phyloP scores from a whole-genome alignment of 2,329 filamentous ascomycete genomes.

The Diaporthe helianthi region DNA sequence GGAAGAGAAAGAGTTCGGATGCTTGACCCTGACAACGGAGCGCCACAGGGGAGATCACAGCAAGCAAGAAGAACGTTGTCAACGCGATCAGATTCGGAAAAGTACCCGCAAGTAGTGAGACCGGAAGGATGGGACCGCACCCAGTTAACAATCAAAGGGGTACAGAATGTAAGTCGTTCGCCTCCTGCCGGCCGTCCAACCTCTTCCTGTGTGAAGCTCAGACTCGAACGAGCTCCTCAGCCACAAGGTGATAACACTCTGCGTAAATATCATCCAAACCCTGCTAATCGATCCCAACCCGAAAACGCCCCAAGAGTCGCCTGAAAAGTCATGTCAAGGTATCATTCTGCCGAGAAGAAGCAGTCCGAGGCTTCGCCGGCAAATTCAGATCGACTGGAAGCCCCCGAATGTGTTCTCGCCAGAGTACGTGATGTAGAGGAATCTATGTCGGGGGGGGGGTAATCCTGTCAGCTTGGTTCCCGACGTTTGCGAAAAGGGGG shows the following conservation, averaged over 20 bases:
- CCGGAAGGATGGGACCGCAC: slow-evolving; percentile 1
- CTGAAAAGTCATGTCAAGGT: slow-evolving; percentile 33
- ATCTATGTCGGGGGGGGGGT: slow-evolving; percentile 56
- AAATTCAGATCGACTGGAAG: slow-evolving; percentile 44
- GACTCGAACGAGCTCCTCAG: not conserved
- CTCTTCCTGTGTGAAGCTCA: slow-evolving; percentile 8
- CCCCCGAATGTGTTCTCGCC: slow-evolving; percentile 97
- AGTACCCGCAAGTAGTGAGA: slow-evolving; percentile 1
- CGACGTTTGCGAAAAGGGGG: not conserved
- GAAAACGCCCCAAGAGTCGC: slow-evolving; percentile 34
- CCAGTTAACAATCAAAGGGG: not conserved
- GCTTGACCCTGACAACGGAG: not conserved
- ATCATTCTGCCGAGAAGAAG: slow-evolving; percentile 29
- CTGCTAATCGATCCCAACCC: slow-evolving; percentile 30
- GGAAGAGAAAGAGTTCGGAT: not conserved
- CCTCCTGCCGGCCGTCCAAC: slow-evolving; percentile 1
- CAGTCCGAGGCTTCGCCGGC: not conserved
- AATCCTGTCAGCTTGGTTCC: slow-evolving; percentile 23
- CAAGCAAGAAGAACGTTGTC: not conserved
- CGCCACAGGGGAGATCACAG: not conserved
- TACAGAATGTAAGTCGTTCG: not conserved
- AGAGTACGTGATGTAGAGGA: slow-evolving; percentile 99
- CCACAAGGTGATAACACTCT: slow-evolving; percentile 20
- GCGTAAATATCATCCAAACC: slow-evolving; percentile 28
- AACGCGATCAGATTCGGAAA: slow-evolving; percentile 21